Evolutionary conservation across 805 yeast species (phyloP), one percentile per base, ranked within the genome.

Genomic region (Zygosaccharomyces siamensis): DNA sequence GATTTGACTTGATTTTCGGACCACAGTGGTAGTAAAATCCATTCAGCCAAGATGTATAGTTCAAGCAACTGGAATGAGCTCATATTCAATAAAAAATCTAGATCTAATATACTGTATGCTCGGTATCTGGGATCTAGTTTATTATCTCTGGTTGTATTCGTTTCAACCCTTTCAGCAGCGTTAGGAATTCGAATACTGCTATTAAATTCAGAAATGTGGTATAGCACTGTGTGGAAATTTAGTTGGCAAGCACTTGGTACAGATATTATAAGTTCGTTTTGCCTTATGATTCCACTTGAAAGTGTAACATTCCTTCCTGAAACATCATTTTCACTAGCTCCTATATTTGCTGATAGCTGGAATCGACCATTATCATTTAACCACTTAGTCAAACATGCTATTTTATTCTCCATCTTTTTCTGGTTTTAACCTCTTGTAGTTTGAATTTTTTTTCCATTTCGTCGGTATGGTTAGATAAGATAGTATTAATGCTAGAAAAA

Each of bases 301-400:
- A 56, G 47, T 4, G 75, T 68, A 23, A 88, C 73, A 48, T 88
- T 86, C 61, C 89, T 75, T 14, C 96, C 96, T 12, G 79, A 69
- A 7, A 66, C 69, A 1, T 57, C 55, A 10, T 74, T 69, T 27
- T 77, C 75, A 10, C 57, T 60, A 6, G 83, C 73, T 2, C 56
- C 57, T 5, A 81, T 59, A 31, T 69, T 72, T 0, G 70, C 58
- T 2, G 79, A 71, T 3, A 81, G 61, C 23, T 41, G 43, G 28
- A 71, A 63, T 7, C 48, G 44, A 3, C 49, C 52, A 8, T 64
- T 54, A 20, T 55, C 55, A 0, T 53, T 42, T 8, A 74, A 58
- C 77, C 77, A 74, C 7, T 47, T 27, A 1, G 59, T 30, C 28
- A 74, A 56, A 4, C 33, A 30, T 2, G 54, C 50, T 7, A 66